Base-by-base conservation (phyloP, 805 yeast species). In the Ogataea angusta region DNA sequence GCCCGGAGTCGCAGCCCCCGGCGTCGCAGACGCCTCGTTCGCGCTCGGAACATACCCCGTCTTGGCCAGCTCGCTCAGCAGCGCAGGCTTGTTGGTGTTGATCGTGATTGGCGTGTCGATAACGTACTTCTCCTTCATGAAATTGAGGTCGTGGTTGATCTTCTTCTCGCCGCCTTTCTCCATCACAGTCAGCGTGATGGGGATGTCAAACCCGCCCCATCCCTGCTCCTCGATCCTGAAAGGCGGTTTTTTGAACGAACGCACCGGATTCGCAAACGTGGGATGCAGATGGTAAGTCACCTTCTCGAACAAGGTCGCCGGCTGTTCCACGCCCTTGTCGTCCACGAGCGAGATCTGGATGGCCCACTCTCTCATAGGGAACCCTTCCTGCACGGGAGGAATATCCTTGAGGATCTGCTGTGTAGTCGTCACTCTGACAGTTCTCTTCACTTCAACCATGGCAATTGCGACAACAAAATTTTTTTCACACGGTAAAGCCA, bases 181-280 rank as follows among this genome's bases (percentile, higher is more conserved):
- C 14, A 82, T 73, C 32, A 85, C 68, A 46, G 84, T 84, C 30
- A 90, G 69, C 24, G 85, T 73, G 46, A 93, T 81, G 27, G 85
- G 85, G 60, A 93, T 75, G 58, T 90, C 96, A 57, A 91, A 91
- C 52, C 91, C 98, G 62, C 98, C 99, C 98, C 99, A 91, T 37
- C 99, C 99, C 67, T 87, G 82, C 63, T 91, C 99, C 56, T 80
- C 85, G 42, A 91, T 83, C 57, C 67, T 76, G 67, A 90, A 91
- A 9, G 99, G 99, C 8, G 85, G 76, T 56, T 81, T 82, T 57
- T 85, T 86, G 59, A 88, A 62, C 10, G 83, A 72, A 61, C 97
- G 77, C 48, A 77, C 82, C 9, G 98, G 98, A 62, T 89, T 89
- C 36, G 78, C 79, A 67, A 91, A 91, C 8, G 98, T 93, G 36